These are phyloP conservation scores for Diplodia intermedia DNA, from an alignment of 2,329 filamentous ascomycete genomes.

Conservation along the genomic window DNA sequence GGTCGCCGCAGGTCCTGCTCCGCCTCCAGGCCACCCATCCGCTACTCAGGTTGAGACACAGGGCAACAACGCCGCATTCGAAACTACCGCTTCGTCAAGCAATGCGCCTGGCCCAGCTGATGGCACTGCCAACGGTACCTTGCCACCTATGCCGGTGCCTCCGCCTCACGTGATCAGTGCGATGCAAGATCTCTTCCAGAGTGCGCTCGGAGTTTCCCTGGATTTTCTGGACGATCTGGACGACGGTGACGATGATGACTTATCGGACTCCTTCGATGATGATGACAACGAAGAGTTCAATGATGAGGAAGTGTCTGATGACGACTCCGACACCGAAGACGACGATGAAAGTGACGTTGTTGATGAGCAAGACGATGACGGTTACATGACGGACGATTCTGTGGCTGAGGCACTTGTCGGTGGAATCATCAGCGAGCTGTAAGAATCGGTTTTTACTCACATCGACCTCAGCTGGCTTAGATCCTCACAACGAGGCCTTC, in stretches of 20 bases:
- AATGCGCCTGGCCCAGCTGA: neutral
- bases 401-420: constrained; percentile 3
- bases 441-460: neutral
- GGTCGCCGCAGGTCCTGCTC: neutral
- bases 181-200: constrained; percentile 26
- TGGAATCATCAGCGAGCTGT: constrained; percentile 7
- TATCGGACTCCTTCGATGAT: constrained; percentile 7
- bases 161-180: constrained; percentile 19
- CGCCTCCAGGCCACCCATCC: neutral
- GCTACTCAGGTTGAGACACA: neutral
- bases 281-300: constrained; percentile 11
- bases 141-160: constrained; percentile 9
- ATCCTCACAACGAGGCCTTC: neutral
- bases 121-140: neutral
- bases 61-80: neutral
- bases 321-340: neutral
- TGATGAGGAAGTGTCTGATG: neutral
- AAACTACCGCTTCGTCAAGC: neutral
- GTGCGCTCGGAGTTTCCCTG: constrained; percentile 17
- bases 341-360: neutral
- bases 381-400: constrained; percentile 12
- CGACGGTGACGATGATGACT: neutral
- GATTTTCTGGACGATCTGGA: constrained; percentile 10
- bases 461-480: neutral
- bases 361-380: constrained; percentile 1